Evolutionary conservation across 768 basidiomycete genomes (phyloP).

Genomic region (Clavaria fumosa): DNA sequence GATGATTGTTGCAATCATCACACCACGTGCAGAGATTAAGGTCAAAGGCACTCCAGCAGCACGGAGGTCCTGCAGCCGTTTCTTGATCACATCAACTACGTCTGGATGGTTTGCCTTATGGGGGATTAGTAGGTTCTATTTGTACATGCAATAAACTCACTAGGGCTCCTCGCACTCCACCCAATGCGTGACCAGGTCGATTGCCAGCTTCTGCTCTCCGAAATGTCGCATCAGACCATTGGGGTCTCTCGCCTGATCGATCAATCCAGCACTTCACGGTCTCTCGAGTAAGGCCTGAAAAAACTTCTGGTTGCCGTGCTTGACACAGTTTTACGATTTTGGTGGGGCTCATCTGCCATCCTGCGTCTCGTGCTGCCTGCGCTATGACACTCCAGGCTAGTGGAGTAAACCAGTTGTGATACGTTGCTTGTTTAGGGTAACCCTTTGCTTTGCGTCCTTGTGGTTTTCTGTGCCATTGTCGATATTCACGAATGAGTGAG

Average conservation of each 20-base stretch:
- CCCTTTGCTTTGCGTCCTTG: constrained; percentile 5
- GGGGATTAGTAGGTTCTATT: not conserved
- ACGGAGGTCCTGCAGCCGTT: too few species aligned
- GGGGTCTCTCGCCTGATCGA: constrained; percentile 8
- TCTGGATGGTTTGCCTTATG: not conserved
- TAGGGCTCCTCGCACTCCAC: not conserved
- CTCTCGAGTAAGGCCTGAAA: too few species aligned
- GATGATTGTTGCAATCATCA: constrained; percentile 18
- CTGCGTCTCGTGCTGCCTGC: constrained; percentile 7
- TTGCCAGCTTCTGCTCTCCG: not conserved
- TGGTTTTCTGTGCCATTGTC: constrained; percentile 4
- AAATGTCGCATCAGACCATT: constrained; percentile 9
- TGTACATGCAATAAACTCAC: not conserved
- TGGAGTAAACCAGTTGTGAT: constrained; percentile 9
- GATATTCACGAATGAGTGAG: constrained; percentile 1
- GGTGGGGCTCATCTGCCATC: constrained; percentile 9
- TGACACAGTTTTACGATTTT: constrained; percentile 12
- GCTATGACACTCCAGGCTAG: constrained; percentile 6
- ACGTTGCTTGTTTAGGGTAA: not conserved
- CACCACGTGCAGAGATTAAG: constrained; percentile 14
- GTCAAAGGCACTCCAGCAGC: constrained; percentile 12
- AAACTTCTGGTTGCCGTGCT: constrained; percentile 7
- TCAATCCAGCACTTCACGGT: constrained; percentile 18
- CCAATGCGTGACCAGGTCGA: not conserved
- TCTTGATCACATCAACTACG: not conserved